Percentiles rank a stretch among this genome's conserved stretches.
These are phyloP conservation scores for Angomonas deanei DNA, from an alignment of 208 protist species.

Conservation along the genomic window DNA sequence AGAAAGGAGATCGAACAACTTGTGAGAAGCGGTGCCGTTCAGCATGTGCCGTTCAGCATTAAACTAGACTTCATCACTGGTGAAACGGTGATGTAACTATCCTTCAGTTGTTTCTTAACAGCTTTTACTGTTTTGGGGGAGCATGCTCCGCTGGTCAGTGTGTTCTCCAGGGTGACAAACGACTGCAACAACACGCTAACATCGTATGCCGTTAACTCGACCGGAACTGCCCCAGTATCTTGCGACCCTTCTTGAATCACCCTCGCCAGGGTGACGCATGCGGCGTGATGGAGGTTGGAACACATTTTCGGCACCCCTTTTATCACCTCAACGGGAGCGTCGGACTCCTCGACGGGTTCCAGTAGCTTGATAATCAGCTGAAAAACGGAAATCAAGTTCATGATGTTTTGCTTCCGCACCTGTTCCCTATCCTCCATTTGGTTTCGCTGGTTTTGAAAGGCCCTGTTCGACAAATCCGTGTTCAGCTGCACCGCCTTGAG, in stretches of 20 bases:
- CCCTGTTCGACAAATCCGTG: neutral
- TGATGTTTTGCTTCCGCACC: constrained; percentile 12
- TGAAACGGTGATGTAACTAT: neutral
- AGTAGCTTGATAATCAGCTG: constrained; percentile 42
- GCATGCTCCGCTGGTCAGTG: neutral
- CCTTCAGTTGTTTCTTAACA: neutral
- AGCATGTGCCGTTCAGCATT: too few relatives aligned
- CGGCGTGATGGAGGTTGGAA: neutral
- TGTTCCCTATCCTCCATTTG: neutral
- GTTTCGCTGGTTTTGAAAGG: neutral
- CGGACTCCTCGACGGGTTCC: neutral
- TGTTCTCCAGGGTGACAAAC: neutral
- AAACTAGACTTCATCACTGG: too few relatives aligned
- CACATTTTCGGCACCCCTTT: neutral
- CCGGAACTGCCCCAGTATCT: neutral
- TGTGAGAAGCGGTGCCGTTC: neutral
- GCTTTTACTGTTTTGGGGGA: neutral
- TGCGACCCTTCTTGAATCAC: neutral
- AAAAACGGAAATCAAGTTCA: constrained; percentile 54
- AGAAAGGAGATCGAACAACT: neutral
- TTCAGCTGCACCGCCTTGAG: constrained; percentile 23
- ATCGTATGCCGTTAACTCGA: neutral
- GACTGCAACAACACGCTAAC: neutral
- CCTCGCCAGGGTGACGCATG: neutral
- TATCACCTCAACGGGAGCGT: neutral